A percentile compares a stretch with the other conserved stretches of the same genome.
Conservation (phyloP, 768 basidiomycete genomes). For the Collybiopsis confluens region DNA sequence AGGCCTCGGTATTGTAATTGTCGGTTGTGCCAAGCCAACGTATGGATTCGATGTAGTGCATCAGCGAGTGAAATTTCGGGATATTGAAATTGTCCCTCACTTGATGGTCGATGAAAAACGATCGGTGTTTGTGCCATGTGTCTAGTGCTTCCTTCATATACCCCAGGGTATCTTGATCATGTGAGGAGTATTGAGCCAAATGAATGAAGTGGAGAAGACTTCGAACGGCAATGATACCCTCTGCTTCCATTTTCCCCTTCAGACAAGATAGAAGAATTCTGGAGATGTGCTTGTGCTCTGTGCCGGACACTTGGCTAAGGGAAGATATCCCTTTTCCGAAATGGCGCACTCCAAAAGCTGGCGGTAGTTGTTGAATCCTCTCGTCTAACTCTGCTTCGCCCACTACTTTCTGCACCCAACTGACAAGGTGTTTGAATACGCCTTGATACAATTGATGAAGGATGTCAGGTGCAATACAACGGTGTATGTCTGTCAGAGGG, state of each 20-base stretch:
- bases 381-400: neutral
- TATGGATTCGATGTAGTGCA: constrained; percentile 19
- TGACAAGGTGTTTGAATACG: neutral
- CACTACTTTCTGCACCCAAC: constrained; percentile 7
- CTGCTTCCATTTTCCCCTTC: neutral
- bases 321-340: neutral
- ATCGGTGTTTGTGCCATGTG: neutral
- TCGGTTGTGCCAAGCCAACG: constrained; percentile 16
- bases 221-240: neutral
- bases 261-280: neutral
- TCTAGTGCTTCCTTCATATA: neutral
- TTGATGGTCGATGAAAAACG: neutral
- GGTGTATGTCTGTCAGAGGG: neutral
- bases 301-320: neutral
- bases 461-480: neutral
- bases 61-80: constrained; percentile 21
- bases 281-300: neutral
- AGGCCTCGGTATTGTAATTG: constrained; percentile 21
- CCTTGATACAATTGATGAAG: neutral
- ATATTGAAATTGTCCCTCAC: constrained; percentile 24
- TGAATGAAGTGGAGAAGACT: constrained; percentile 12
- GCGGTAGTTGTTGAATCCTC: neutral
- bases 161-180: neutral
- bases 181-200: constrained; percentile 8
- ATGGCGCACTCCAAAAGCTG: neutral